Base-by-base conservation (phyloP, 2,329 filamentous ascomycete species). In the Lojkania enalia region DNA sequence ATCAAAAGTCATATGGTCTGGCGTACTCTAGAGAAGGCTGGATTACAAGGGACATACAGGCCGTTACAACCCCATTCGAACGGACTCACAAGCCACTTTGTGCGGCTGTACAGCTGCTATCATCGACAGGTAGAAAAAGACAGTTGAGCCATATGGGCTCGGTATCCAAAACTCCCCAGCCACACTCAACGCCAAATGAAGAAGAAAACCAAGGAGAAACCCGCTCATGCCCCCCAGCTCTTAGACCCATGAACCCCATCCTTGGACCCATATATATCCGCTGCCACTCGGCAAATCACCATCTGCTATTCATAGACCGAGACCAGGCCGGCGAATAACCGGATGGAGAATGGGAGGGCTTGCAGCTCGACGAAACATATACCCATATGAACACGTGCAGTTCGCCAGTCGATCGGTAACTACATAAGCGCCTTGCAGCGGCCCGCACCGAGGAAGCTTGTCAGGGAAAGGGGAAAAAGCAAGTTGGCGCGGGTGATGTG, bases 371-470 rank as follows among this genome's bases (percentile, higher is more conserved):
- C n/a, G n/a, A n/a, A n/a, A n/a, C n/a, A n/a, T n/a, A n/a, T n/a
- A n/a, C n/a, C n/a, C n/a, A n/a, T n/a, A n/a, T n/a, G n/a, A n/a
- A n/a, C n/a, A 27, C 23, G 7, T 27, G 7, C 30, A 9, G 30
- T 11, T 36, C 45, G 55, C 57, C 40, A 64, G 65, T 66, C 61
- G 63, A 51, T 59, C 57, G 60, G 53, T 55, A 57, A 49, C 44
- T 39, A 44, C 43, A 48, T 58, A 58, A 57, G 57, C 61, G 60
- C 58, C 48, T 27, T 60, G 64, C 60, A 64, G 54, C 65, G 64
- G 65, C 55, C 63, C 64, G 64, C 51, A 57, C 63, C 63, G 65
- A 11, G 16, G 5, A 11, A 21, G 19, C 9, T 21, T 53, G 51
- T 58, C 55, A 62, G 52, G 52, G 49, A 48, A 18, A 16, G 38